Percentiles rank a stretch among this genome's conserved stretches.
These are phyloP conservation scores for Schwanniomyces polymorphus DNA, from an alignment of 805 yeast species.

Conservation along the genomic window DNA sequence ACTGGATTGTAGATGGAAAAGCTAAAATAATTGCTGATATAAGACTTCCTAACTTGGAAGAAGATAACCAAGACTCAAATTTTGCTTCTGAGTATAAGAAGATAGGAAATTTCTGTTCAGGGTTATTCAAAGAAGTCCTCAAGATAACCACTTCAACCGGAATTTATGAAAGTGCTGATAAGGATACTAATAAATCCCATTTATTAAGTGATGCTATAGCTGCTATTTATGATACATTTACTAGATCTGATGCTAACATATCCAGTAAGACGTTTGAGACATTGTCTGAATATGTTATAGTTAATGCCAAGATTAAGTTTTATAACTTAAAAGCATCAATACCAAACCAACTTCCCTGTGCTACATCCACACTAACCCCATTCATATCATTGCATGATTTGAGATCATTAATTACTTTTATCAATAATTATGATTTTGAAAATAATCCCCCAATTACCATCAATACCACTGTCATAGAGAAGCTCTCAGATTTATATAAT, in stretches of 20 bases:
- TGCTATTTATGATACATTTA: conserved; percentile 42
- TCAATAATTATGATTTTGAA: conserved; percentile 41
- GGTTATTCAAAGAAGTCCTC: conserved; percentile 25
- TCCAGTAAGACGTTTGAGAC: conserved; percentile 5
- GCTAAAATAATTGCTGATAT: conserved; percentile 72
- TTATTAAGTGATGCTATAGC: conserved; percentile 40
- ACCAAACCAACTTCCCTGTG: conserved; percentile 50
- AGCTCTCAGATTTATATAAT: conserved; percentile 37
- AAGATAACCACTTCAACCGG: conserved; percentile 12
- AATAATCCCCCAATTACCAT: conserved; percentile 29
- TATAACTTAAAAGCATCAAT: conserved; percentile 58
- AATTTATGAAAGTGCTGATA: conserved; percentile 1
- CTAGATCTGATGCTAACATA: conserved; percentile 11
- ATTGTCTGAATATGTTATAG: conserved; percentile 52
- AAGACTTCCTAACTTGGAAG: conserved; percentile 57
- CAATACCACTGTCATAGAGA: conserved; percentile 42
- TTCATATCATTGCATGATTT: conserved; percentile 60
- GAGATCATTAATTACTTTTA: conserved; percentile 59
- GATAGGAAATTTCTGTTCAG: conserved; percentile 25
- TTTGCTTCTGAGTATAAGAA: conserved; percentile 17
- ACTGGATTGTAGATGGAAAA: conserved; percentile 73
- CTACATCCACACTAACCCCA: conserved; percentile 50
- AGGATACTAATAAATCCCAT: conserved; percentile 15
- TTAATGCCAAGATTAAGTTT: conserved; percentile 66
- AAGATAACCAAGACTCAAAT: conserved; percentile 15